Conservation (phyloP, 2,329 filamentous ascomycete species). For the Colletotrichum ledebouriae region DNA sequence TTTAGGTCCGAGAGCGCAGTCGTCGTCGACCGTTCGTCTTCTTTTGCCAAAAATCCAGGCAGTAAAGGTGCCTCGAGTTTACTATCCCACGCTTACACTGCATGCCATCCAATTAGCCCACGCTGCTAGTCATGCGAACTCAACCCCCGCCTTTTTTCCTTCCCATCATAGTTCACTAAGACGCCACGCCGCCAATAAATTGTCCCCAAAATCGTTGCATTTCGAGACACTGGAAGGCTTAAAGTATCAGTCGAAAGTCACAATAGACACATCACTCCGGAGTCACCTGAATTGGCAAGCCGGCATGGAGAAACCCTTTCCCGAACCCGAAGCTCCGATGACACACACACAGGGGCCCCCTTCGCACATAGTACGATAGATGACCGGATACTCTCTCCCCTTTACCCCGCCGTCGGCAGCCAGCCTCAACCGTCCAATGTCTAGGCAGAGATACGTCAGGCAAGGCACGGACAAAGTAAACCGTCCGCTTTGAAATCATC, state of each 20-base stretch:
- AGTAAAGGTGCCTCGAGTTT: slow-evolving; percentile 6
- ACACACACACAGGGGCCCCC: neutral
- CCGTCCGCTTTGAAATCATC: slow-evolving; percentile 18
- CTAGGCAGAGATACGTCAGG: slow-evolving; percentile 21
- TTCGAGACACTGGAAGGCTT: slow-evolving; percentile 15
- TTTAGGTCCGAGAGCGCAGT: slow-evolving; percentile 35
- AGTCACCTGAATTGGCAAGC: slow-evolving; percentile 2
- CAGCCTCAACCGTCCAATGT: slow-evolving; percentile 27
- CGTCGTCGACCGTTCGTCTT: neutral
- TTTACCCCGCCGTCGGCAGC: slow-evolving; percentile 25
- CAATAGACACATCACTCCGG: neutral
- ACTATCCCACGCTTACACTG: slow-evolving; percentile 28
- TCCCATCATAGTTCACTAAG: slow-evolving; percentile 33
- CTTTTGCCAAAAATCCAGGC: neutral
- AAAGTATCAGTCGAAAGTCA: neutral
- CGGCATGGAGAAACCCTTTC: slow-evolving; percentile 19
- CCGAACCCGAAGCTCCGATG: slow-evolving; percentile 35
- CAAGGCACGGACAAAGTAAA: slow-evolving; percentile 20
- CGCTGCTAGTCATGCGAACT: slow-evolving; percentile 42
- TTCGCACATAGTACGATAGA: too few species aligned
- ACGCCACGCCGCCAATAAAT: slow-evolving; percentile 29
- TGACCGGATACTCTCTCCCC: slow-evolving; percentile 23
- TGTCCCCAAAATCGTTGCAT: slow-evolving; percentile 12
- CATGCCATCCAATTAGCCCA: slow-evolving; percentile 28
- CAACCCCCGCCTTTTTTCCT: slow-evolving; percentile 36